Base-by-base conservation (phyloP, 1,284 basidiomycete genomes). In the Ceratobasidium sp. region DNA sequence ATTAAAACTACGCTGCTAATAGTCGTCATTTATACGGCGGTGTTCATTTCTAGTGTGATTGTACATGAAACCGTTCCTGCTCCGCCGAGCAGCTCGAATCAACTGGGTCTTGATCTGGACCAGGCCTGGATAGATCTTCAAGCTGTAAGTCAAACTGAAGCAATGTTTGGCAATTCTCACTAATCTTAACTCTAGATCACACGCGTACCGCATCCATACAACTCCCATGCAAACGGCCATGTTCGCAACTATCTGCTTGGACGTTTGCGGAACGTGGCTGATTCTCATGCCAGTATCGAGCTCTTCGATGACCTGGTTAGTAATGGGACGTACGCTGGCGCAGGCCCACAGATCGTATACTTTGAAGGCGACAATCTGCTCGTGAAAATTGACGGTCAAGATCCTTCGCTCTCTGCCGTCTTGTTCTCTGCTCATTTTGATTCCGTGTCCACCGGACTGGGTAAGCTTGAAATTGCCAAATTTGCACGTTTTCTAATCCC, bases 371-470 rank as follows among this genome's bases (percentile, higher is more conserved):
- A 83, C 32, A 93, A 93, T 77, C 82, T 93, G 43, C 81, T 92
- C 1, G 87, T 91, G 70, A 91, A 88, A 77, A 83, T 92, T 16
- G 86, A 89, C 61, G 91, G 92, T 4, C 84, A 83, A 0, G 82
- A 86, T 14, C 76, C 38, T 73, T 83, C 13, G 75, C 78, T 11
- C 82, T 85, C 30, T 88, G 86, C 0, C 11, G 87, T 91, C 2
- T 80, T 94, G n/a, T 89, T 94, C 74, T 92, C 91, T 0, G 91
- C 91, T 1, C 92, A 94, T 70, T 77, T 88, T 78, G 91, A 93
- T 80, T 92, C 91, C 0, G 91, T 93, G 0, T 90, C 91, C 0
- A 91, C 90, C 1, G 88, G 89, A 1, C 85, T 87, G 0, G 92
- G 75, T 76, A 44, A 47, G 72, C n/a, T n/a, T n/a, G n/a, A 13